Evolutionary conservation across 768 basidiomycete species (phyloP), one percentile per base, ranked within the genome.

Genomic region (Inosperma sp.): DNA sequence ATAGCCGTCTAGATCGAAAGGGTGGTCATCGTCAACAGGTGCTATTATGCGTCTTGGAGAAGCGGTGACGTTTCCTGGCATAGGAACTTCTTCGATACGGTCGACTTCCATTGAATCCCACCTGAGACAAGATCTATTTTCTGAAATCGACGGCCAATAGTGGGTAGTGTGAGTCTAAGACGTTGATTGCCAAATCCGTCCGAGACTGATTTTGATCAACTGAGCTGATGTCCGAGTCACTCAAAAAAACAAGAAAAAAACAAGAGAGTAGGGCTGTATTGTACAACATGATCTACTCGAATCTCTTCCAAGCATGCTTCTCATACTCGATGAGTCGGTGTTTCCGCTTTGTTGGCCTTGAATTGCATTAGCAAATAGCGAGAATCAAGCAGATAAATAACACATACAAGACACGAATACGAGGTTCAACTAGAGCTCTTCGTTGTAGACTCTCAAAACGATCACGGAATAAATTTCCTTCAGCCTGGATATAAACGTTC

Each of bases 381-480:
- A 16, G n/a, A 26, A 29, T 7, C 2, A 26, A 51, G 34, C 17
- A 12, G 16, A 25, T 35, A 43, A 12, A 10, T 12, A 25, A 33
- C 4, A 77, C 81, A 48, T 65, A 93, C 90, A 85, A 50, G 31
- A 92, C 82, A 21, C 77, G 85, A n/a, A 80, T 79, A 14, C 92
- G 82, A 14, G 93, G 93, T 63, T 96, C 93, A 42, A 95, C 71
- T 31, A 94, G 74, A 0, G 88, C 90, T 23, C 92, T 78, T 54
- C 93, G 88, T 60, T 95, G 93, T 62, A 96, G 70, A 63, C 87
- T 92, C 25, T 85, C 67, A 71, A 92, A 93, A 2, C 91, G 81
- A 64, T 96, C 93, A 19, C 83, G 79, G 78, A 95, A 95, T 27
- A 93, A 70, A 63, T 95, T 96, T 21, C 93, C 93, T 72, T 96